Conservation (phyloP, 2,329 filamentous ascomycete genomes). For the Knufia fluminis region DNA sequence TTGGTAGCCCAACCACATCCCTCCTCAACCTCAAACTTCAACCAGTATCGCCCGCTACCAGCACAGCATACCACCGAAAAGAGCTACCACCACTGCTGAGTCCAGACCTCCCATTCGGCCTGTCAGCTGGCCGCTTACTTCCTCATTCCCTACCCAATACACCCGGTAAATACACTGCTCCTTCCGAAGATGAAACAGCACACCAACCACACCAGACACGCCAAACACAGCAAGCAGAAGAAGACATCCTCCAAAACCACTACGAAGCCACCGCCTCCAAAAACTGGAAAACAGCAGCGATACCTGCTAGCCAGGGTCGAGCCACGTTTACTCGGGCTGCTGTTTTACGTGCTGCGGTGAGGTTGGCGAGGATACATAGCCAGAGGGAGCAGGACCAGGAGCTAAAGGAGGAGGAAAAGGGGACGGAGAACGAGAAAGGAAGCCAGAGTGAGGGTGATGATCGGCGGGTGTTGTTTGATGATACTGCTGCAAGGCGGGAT, state of each 20-base stretch:
- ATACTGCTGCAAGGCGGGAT: not conserved
- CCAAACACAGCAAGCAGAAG: not conserved
- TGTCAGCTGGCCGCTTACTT: not conserved
- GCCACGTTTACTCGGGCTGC: too few species aligned
- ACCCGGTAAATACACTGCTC: too few species aligned
- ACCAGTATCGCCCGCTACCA: slow-evolving; percentile 15
- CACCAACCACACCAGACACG: not conserved
- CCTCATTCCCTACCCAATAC: too few species aligned
- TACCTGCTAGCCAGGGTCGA: not conserved
- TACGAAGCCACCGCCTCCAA: not conserved
- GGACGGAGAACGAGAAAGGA: too few species aligned
- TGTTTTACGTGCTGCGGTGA: too few species aligned
- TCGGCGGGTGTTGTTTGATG: not conserved
- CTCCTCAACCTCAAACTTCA: slow-evolving; percentile 22
- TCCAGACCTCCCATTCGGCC: not conserved
- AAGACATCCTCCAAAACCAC: not conserved
- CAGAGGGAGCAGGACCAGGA: too few species aligned
- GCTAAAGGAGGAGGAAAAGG: too few species aligned
- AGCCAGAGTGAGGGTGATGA: not conserved
- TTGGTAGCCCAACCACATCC: too few species aligned
- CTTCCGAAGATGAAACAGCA: too few species aligned
- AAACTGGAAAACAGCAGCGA: not conserved
- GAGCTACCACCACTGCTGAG: not conserved
- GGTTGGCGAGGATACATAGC: too few species aligned
- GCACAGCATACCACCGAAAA: not conserved